phyloP scores from a whole-genome alignment of 495 filamentous ascomycete genomes.

The Daldinia vernicosa region DNA sequence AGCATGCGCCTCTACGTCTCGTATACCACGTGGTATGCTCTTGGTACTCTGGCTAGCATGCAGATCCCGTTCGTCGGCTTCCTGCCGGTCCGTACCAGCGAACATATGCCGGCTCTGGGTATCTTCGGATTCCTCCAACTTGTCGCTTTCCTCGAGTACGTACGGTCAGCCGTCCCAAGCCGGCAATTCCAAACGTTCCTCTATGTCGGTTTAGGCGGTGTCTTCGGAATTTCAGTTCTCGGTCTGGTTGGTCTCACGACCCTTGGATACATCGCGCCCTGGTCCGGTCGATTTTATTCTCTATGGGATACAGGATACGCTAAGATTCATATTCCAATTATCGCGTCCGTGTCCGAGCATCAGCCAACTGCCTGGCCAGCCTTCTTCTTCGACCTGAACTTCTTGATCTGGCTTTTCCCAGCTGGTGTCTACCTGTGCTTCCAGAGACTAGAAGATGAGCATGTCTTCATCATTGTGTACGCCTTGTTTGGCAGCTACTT shows the following conservation, averaged over 20 bases:
- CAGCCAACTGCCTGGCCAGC: constrained; percentile 99
- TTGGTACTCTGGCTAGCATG: constrained; percentile 98
- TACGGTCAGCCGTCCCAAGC: constrained; percentile 85
- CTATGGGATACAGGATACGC: constrained; percentile 99
- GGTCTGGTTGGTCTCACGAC: constrained; percentile 84
- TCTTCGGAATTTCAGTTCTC: constrained; percentile 68
- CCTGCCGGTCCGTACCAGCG: constrained; percentile 92
- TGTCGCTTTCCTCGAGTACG: constrained; percentile 90
- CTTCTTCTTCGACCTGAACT: constrained; percentile 98
- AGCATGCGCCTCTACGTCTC: constrained; percentile 93
- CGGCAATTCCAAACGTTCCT: constrained; percentile 93
- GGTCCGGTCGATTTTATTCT: constrained; percentile 99
- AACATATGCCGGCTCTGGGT: constrained; percentile 97
- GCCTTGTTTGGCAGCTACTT: constrained; percentile 96
- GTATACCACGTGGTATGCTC: constrained; percentile 97
- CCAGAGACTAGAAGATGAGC: constrained; percentile 90
- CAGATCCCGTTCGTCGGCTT: constrained; percentile 99
- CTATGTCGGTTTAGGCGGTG: constrained; percentile 75
- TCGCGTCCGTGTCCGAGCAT: constrained; percentile 98
- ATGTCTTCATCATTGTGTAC: constrained; percentile 98
- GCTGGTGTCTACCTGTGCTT: constrained; percentile 99
- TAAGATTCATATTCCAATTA: constrained; percentile 99
- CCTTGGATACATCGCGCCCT: constrained; percentile 91
- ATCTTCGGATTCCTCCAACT: constrained; percentile 97
- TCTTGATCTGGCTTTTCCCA: constrained; percentile 99